These are phyloP conservation scores for Schizochytrium sp. DNA, from an alignment of 108 stramenopile genomes.

Conservation along the genomic window DNA sequence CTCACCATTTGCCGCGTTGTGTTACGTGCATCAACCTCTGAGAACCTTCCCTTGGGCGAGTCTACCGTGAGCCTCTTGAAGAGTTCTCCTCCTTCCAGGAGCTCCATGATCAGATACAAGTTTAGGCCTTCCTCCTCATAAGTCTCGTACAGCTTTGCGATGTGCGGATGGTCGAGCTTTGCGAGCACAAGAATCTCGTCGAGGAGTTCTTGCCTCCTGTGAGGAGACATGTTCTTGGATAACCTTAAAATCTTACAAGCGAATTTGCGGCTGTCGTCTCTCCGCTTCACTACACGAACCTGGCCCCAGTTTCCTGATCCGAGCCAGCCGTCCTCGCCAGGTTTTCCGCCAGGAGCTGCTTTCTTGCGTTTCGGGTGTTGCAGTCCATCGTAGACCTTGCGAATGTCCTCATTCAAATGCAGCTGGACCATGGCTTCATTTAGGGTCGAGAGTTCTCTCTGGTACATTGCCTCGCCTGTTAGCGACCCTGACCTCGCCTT, in stretches of 20 bases:
- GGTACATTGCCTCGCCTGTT: conserved; percentile 38
- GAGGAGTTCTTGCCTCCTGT: conserved; percentile 26
- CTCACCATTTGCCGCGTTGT: conserved; percentile 90
- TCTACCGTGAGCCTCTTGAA: conserved; percentile 70
- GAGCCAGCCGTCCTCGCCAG: conserved; percentile 45
- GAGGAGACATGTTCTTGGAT: conserved; percentile 35
- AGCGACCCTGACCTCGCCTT: conserved; percentile 54
- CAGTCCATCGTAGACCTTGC: conserved; percentile 50
- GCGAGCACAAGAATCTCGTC: conserved; percentile 55
- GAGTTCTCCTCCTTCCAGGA: conserved; percentile 94
- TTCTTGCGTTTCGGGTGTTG: conserved; percentile 44
- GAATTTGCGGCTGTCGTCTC: conserved; percentile 42
- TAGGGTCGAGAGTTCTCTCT: conserved; percentile 33
- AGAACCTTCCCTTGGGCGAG: conserved; percentile 78
- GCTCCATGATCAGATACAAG: conserved; percentile 85
- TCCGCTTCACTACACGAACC: conserved; percentile 34
- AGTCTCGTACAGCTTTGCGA: conserved; percentile 69
- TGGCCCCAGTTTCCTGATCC: conserved; percentile 57
- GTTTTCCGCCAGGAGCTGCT: not conserved
- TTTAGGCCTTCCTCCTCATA: conserved; percentile 77
- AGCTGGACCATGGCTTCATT: conserved; percentile 58
- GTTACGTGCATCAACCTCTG: conserved; percentile 89
- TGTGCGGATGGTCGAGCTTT: conserved; percentile 63
- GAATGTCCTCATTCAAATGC: conserved; percentile 44
- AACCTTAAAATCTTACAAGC: conserved; percentile 47